Percentiles rank a stretch among this genome's conserved stretches.
These are phyloP conservation scores for Penicillium nordicum DNA, from an alignment of 2,329 filamentous ascomycete species.

Conservation along the genomic window DNA sequence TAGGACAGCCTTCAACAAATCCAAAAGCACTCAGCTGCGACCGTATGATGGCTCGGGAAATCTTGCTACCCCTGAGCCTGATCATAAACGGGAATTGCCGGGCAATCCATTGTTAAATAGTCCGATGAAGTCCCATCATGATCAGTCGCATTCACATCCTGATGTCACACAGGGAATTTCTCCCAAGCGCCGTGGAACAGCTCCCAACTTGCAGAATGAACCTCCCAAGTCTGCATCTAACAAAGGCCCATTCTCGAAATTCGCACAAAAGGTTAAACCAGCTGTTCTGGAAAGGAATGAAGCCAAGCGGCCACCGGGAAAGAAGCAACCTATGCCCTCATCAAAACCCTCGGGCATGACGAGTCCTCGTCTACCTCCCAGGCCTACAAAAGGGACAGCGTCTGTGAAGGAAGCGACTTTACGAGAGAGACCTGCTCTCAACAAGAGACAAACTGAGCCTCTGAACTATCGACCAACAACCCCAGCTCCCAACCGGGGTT, in stretches of 20 bases:
- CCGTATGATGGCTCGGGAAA: slow-evolving; percentile 12
- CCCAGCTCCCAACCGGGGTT: slow-evolving; percentile 29
- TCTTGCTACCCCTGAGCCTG: background rate
- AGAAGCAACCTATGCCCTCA: slow-evolving; percentile 19
- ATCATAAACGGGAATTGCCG: background rate
- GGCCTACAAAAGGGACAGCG: slow-evolving; percentile 18
- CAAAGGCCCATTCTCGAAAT: slow-evolving; percentile 31
- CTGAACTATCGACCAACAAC: slow-evolving; percentile 13
- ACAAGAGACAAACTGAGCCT: slow-evolving; percentile 13
- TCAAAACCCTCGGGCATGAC: slow-evolving; percentile 2
- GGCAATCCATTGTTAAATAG: background rate
- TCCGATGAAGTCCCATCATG: background rate
- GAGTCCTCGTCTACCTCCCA: slow-evolving; percentile 10
- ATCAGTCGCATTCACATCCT: background rate
- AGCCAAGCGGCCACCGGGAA: slow-evolving; percentile 16
- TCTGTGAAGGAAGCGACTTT: slow-evolving; percentile 16
- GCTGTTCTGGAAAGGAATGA: slow-evolving; percentile 26
- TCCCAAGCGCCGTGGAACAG: slow-evolving; percentile 5
- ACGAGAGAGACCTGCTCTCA: slow-evolving; percentile 10
- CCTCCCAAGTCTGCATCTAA: slow-evolving; percentile 23
- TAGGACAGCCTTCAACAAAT: slow-evolving; percentile 43
- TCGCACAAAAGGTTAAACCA: slow-evolving; percentile 36
- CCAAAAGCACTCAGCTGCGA: slow-evolving; percentile 37
- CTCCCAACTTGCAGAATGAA: slow-evolving; percentile 18
- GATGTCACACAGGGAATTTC: slow-evolving; percentile 1